Evolutionary conservation across 2,329 filamentous ascomycete species (phyloP), one percentile per base, ranked within the genome.

Genomic region (Colletotrichum abscissum): DNA sequence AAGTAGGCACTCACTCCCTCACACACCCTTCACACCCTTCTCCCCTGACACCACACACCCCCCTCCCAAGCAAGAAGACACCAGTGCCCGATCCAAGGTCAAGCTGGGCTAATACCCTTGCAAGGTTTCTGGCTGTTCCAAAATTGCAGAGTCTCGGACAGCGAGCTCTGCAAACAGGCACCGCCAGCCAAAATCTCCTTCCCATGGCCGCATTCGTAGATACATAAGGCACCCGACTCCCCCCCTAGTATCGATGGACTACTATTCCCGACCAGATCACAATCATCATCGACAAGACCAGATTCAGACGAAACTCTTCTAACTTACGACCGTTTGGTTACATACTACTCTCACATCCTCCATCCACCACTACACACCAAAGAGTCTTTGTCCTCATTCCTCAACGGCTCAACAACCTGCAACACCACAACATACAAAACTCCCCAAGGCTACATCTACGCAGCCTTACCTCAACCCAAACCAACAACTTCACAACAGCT

Each of bases 211-310:
- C 60, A 65, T 66, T 30, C 71, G 59, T 68, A 66, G 69, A 75
- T 75, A 75, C 74, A 75, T 75, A 75, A 75, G 72, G 69, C 62
- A 56, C 70, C 70, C 73, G 66, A 60, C 70, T 69, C 73, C 66
- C 66, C 65, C 72, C 66, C 73, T 58, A 65, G 35, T 12, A 54
- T 49, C 33, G 26, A 7, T 30, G 12, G n/a, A 11, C 9, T 52
- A 19, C 19, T 38, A 59, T 35, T 60, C 28, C 42, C 24, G 55
- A 71, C 28, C 71, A 67, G 58, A 64, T 55, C 71, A 56, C 28
- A 64, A 49, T 55, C 73, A 60, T 33, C 60, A 74, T 63, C 55
- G 28, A 62, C 57, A 57, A 42, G 38, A 49, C 35, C 67, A 67
- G 38, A 65, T 35, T 24, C 68, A 72, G 63, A 57, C 46, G 52